Conservation (phyloP, 768 basidiomycete genomes). For the Xerocomellus amylosporus region DNA sequence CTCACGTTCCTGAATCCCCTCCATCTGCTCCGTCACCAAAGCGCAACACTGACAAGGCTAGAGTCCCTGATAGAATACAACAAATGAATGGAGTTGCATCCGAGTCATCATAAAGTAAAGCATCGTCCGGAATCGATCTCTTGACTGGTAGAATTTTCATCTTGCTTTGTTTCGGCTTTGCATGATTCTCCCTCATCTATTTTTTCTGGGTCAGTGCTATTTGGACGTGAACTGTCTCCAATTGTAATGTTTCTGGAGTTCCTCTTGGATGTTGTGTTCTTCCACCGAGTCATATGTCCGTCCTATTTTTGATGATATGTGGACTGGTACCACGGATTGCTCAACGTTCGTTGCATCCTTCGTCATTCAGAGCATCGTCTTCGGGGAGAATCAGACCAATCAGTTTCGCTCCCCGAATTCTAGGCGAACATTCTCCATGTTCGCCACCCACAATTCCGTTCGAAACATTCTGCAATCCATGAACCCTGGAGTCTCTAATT, state of each 20-base stretch:
- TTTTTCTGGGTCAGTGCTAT: slow-evolving; percentile 7
- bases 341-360: slow-evolving; percentile 8
- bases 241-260: neutral
- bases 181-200: slow-evolving; percentile 2
- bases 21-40: slow-evolving; percentile 12
- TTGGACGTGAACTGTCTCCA: slow-evolving; percentile 1
- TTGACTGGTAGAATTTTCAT: slow-evolving; percentile 12
- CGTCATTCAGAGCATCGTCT: slow-evolving; percentile 1
- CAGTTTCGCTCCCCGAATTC: slow-evolving; percentile 1
- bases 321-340: neutral
- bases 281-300: neutral
- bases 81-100: slow-evolving; percentile 10
- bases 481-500: slow-evolving; percentile 2
- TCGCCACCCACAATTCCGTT: slow-evolving; percentile 1
- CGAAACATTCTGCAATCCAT: slow-evolving; percentile 3
- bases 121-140: neutral
- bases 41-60: slow-evolving; percentile 6
- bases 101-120: slow-evolving; percentile 3
- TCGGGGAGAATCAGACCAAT: neutral
- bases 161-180: neutral
- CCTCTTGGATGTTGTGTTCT: neutral
- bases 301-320: slow-evolving; percentile 3
- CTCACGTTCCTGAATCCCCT: slow-evolving; percentile 22
- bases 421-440: neutral
- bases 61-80: slow-evolving; percentile 11